Evolutionary conservation across 345 rosid species (phyloP).

Genomic region (Rhodamnia argentea): DNA sequence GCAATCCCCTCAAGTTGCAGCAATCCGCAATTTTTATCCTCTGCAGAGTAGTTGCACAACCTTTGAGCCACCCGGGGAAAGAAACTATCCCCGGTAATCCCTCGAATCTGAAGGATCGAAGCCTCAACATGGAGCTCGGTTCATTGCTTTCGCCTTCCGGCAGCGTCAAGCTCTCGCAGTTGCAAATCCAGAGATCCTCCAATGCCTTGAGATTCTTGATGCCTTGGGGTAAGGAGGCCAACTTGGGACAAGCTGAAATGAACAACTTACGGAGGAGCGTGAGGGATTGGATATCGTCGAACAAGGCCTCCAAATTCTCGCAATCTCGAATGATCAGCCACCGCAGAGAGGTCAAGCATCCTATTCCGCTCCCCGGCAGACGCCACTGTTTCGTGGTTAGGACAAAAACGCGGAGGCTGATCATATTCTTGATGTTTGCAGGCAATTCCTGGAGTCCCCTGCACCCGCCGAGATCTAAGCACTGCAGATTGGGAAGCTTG

Average conservation of each 20-base stretch:
- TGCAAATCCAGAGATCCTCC: background rate
- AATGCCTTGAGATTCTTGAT: background rate
- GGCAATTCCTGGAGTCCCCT: slow-evolving; percentile 6
- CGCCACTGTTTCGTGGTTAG: too few relatives aligned
- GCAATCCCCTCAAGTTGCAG: background rate
- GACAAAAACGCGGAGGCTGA: slow-evolving; percentile 3
- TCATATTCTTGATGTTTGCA: background rate
- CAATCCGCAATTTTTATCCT: background rate
- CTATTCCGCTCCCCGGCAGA: too few relatives aligned
- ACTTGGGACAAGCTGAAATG: background rate
- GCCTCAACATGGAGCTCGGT: background rate
- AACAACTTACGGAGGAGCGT: too few relatives aligned
- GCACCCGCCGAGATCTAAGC: background rate
- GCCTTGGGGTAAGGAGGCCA: slow-evolving; percentile 4
- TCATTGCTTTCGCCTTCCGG: background rate
- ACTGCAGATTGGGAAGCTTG: slow-evolving; percentile 8
- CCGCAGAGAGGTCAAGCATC: too few relatives aligned
- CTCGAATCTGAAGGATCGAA: background rate
- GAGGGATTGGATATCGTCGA: too few relatives aligned
- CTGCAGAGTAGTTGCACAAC: background rate
- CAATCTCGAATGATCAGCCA: too few relatives aligned
- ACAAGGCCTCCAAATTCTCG: too few relatives aligned
- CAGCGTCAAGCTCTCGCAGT: background rate
- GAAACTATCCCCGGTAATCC: background rate
- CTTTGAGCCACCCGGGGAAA: slow-evolving; percentile 12